Conservation (phyloP, 1,139 yeast genomes). For the Saccharomycopsis crataegensis region DNA sequence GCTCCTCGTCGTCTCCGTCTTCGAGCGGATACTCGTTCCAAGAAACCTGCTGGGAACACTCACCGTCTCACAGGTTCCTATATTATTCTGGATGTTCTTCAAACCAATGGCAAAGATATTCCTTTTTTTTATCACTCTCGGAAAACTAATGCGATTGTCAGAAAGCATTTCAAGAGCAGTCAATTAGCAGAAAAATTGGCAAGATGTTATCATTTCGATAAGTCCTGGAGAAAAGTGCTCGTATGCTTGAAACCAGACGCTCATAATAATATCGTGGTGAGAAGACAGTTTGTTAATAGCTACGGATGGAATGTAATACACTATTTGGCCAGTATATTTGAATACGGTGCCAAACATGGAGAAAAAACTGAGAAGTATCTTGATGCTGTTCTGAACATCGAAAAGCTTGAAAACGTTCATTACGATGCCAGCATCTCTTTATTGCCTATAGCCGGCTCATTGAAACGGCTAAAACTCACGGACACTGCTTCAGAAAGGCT, state of each 20-base stretch:
- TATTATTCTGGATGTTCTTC: background rate
- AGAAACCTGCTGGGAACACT: no score
- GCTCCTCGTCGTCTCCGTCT: background rate
- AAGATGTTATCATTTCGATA: conserved; percentile 72
- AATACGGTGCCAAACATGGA: background rate
- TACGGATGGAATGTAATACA: conserved; percentile 48
- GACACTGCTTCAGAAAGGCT: no score
- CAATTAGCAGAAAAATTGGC: conserved; percentile 79
- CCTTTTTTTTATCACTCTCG: conserved; percentile 17
- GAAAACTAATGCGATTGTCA: conserved; percentile 7
- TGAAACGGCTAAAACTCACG: no score
- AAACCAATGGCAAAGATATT: conserved; percentile 4
- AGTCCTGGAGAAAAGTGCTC: conserved; percentile 46
- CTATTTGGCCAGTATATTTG: conserved; percentile 35
- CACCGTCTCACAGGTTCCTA: background rate
- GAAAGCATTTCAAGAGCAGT: conserved; percentile 14
- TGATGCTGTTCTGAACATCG: background rate
- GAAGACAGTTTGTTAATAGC: conserved; percentile 44
- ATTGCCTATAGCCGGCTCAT: background rate
- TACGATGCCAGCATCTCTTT: conserved; percentile 1
- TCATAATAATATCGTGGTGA: conserved; percentile 42
- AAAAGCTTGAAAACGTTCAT: conserved; percentile 5
- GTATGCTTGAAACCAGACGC: conserved; percentile 44
- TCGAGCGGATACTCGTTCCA: no score
- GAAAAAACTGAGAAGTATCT: background rate